Conservation (phyloP, 2,329 filamentous ascomycete genomes). For the Sclerotinia nivalis region DNA sequence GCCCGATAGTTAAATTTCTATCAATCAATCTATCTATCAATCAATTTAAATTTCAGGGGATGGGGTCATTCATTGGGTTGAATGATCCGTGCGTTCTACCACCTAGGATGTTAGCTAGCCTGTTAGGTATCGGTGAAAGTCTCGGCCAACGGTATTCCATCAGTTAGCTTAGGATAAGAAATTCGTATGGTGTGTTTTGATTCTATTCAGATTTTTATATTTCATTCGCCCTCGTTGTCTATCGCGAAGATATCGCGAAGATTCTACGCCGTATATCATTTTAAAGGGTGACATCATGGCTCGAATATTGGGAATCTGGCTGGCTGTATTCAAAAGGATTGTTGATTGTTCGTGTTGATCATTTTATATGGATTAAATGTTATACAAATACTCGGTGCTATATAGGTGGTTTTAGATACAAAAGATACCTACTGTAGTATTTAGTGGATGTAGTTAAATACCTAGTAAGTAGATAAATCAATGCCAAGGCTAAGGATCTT, state of each 20-base stretch:
- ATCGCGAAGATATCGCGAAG: no score
- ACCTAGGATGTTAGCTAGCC: no score
- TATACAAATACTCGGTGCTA: neutral
- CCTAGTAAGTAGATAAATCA: no score
- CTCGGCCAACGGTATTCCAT: neutral
- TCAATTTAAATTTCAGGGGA: conserved; percentile 11
- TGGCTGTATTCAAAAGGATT: neutral
- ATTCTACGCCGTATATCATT: no score
- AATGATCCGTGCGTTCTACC: neutral
- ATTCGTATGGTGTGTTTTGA: neutral
- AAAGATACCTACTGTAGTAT: no score
- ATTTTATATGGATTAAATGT: neutral
- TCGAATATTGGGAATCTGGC: neutral
- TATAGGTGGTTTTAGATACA: no score
- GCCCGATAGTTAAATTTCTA: neutral
- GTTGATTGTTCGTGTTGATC: no score
- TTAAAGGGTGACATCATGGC: neutral
- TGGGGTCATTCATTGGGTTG: neutral
- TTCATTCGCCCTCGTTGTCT: neutral
- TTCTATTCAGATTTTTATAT: neutral
- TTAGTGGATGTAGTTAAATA: no score
- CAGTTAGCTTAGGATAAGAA: neutral
- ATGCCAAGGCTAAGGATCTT: no score
- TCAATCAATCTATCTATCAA: neutral
- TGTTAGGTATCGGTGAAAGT: neutral